Conservation (phyloP, 108 stramenopile species). For the Stephanodiscus minutulus region DNA sequence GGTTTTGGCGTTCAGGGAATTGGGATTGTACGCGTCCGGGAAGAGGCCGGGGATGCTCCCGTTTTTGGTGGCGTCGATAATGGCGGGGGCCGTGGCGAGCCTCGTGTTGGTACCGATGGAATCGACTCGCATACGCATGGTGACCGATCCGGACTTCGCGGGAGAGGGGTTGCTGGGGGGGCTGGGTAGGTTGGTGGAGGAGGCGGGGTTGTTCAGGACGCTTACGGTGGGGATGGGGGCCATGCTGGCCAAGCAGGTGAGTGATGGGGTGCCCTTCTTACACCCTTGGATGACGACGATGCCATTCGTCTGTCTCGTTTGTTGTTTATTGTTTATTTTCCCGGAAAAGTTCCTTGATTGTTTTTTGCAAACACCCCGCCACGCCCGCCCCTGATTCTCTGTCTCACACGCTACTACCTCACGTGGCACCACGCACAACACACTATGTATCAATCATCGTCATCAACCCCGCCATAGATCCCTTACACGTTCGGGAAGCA, state of each 20-base stretch:
- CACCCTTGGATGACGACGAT: too few species aligned
- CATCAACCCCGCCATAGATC: conserved; percentile 32
- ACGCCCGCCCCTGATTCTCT: too few species aligned
- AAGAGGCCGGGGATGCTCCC: conserved; percentile 46
- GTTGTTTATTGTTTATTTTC: not conserved
- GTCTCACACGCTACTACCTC: too few species aligned
- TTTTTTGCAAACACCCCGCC: not conserved
- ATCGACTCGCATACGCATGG: conserved; percentile 87
- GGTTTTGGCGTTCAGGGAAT: conserved; percentile 34
- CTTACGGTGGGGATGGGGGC: conserved; percentile 84
- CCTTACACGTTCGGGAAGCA: conserved; percentile 97
- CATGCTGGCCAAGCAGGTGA: conserved; percentile 90
- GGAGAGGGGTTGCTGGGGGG: conserved; percentile 59
- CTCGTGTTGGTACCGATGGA: conserved; percentile 91
- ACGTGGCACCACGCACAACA: too few species aligned
- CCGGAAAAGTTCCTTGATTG: too few species aligned
- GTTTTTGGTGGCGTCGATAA: conserved; percentile 72
- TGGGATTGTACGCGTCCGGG: conserved; percentile 17
- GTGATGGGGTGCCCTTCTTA: too few species aligned
- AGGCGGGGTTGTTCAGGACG: conserved; percentile 67
- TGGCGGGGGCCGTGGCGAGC: conserved; percentile 90
- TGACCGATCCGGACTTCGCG: conserved; percentile 81
- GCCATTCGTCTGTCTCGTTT: too few species aligned
- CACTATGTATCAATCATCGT: not conserved
- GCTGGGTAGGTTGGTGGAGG: conserved; percentile 59